Percentiles rank a stretch among this genome's conserved stretches.
Conservation (phyloP, 2,329 filamentous ascomycete species). For the Exophiala spinifera region DNA sequence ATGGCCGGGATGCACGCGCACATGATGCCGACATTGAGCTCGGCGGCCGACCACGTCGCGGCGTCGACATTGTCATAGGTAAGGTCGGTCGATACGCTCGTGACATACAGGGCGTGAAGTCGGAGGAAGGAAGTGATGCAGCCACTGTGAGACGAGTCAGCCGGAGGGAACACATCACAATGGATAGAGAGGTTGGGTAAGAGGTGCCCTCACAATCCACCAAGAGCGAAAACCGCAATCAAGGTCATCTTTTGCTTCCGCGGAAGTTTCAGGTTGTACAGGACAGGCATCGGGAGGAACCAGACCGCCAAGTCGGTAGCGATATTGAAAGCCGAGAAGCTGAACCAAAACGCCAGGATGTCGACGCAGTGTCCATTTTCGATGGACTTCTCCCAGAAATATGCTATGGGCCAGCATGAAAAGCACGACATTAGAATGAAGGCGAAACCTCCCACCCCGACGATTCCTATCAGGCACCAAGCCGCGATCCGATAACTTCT, state of each 20-base stretch:
- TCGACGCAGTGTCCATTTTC: slow-evolving; percentile 43
- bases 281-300: slow-evolving; percentile 49
- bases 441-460: slow-evolving; percentile 7
- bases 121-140: slow-evolving; percentile 48
- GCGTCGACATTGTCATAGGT: slow-evolving; percentile 39
- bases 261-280: slow-evolving; percentile 48
- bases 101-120: slow-evolving; percentile 45
- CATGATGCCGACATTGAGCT: slow-evolving; percentile 44
- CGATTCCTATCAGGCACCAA: slow-evolving; percentile 13
- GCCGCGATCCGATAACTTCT: slow-evolving; percentile 10
- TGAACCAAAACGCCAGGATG: slow-evolving; percentile 51
- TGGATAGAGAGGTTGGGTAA: too few species aligned
- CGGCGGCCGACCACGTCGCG: slow-evolving; percentile 47
- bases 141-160: slow-evolving; percentile 30
- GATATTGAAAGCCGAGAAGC: slow-evolving; percentile 59
- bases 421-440: slow-evolving; percentile 31
- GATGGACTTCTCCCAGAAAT: slow-evolving; percentile 39
- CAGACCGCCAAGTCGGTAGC: slow-evolving; percentile 58
- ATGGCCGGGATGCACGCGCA: slow-evolving; percentile 43
- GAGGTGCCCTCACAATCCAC: slow-evolving; percentile 39
- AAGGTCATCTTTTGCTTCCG: slow-evolving; percentile 48
- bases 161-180: not conserved
- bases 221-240: slow-evolving; percentile 49
- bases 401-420: slow-evolving; percentile 43
- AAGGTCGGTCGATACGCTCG: slow-evolving; percentile 38